A percentile compares a stretch with the other conserved stretches of the same genome.
phyloP scores from a whole-genome alignment of 768 basidiomycete species.

The Tremella mesenterica region DNA sequence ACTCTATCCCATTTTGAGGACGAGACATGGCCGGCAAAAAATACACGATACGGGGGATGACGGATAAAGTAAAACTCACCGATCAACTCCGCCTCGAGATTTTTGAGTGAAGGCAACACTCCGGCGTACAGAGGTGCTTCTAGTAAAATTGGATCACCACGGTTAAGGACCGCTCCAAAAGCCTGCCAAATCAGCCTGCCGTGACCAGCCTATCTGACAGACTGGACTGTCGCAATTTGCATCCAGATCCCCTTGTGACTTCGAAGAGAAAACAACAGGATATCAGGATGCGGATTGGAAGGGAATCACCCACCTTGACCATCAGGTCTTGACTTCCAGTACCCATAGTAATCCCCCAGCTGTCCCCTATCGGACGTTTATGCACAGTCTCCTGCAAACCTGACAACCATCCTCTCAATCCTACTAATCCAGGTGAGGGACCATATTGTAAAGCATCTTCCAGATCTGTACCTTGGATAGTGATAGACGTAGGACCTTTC shows the following conservation, averaged over 20 bases:
- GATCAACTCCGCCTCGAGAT: constrained; percentile 34
- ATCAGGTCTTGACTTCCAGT: constrained; percentile 82
- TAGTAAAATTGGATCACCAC: constrained; percentile 69
- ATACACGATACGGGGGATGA: neutral
- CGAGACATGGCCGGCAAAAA: neutral
- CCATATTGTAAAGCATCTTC: constrained; percentile 65
- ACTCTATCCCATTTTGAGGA: neutral
- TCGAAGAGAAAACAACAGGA: neutral
- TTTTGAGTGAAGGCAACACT: constrained; percentile 40
- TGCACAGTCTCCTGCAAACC: constrained; percentile 66
- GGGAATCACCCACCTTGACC: constrained; percentile 56
- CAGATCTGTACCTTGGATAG: constrained; percentile 56
- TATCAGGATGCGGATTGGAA: no score
- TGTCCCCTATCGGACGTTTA: constrained; percentile 51
- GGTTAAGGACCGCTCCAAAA: constrained; percentile 61
- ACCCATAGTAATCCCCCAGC: constrained; percentile 74
- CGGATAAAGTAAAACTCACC: constrained; percentile 23
- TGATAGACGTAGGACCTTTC: constrained; percentile 42
- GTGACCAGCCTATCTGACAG: neutral
- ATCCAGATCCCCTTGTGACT: neutral
- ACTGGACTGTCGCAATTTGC: no score
- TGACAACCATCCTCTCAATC: constrained; percentile 46
- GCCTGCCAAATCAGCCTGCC: constrained; percentile 51
- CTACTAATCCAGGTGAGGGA: constrained; percentile 59
- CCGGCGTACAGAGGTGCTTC: constrained; percentile 52